Evolutionary conservation across 306 rosid species (phyloP).

Genomic region (Citrullus amarus): DNA sequence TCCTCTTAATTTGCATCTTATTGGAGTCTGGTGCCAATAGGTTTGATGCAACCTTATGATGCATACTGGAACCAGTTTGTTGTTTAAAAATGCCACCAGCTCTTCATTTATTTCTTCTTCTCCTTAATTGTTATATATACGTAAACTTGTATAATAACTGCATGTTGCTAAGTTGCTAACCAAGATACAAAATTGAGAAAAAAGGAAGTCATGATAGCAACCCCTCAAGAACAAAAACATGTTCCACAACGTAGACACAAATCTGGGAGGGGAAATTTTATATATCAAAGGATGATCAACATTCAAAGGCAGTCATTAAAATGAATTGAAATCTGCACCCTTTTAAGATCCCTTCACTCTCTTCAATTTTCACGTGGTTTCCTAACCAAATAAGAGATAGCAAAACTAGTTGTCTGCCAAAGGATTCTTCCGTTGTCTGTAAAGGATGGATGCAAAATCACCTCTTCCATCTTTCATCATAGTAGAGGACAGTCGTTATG

Average conservation of each 20-base stretch:
- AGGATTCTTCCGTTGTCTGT: no score
- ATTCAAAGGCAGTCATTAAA: neutral
- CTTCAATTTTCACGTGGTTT: no score
- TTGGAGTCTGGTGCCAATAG: neutral
- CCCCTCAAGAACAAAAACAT: neutral
- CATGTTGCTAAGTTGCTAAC: neutral
- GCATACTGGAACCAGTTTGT: neutral
- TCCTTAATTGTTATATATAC: no score
- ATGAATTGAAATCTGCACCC: neutral
- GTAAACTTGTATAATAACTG: neutral
- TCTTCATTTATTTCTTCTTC: neutral
- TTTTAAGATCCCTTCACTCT: no score
- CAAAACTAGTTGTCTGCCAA: no score
- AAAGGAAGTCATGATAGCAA: neutral
- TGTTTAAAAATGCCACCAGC: neutral
- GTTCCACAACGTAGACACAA: neutral
- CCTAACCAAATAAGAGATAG: no score
- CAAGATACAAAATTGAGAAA: neutral
- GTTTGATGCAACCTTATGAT: neutral
- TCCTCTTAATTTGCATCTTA: conserved; percentile 4
- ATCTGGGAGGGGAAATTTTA: neutral
- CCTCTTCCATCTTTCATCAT: neutral
- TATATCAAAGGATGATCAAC: neutral
- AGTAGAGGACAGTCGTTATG: neutral
- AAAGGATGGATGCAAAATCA: neutral